These are phyloP conservation scores for Aspergillus sp. DNA, from an alignment of 2,329 filamentous ascomycete species.

Conservation along the genomic window DNA sequence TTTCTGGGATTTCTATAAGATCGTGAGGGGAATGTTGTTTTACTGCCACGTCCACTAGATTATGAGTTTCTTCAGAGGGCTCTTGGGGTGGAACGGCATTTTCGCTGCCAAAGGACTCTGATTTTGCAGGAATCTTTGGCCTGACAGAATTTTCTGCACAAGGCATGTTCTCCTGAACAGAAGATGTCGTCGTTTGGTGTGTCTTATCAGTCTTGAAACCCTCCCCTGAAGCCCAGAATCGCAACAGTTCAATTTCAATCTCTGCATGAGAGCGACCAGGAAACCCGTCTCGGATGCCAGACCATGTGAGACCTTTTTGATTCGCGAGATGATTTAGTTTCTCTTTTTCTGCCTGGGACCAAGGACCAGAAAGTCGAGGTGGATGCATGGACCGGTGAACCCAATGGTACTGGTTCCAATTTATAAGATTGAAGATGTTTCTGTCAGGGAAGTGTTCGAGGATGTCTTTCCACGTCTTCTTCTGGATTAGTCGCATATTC, in stretches of 20 bases:
- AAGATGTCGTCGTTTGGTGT: no score
- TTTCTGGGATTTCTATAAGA: no score
- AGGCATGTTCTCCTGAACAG: no score
- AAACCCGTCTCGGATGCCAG: constrained; percentile 20
- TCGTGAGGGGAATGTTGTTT: no score
- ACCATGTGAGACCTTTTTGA: constrained; percentile 25
- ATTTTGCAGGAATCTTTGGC: no score
- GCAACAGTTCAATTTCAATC: constrained; percentile 30
- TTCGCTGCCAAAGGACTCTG: no score
- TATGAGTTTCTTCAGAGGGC: no score
- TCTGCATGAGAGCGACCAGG: constrained; percentile 24
- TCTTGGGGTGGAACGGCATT: no score
- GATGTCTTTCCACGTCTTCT: constrained; percentile 26
- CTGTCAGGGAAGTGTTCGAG: constrained; percentile 21
- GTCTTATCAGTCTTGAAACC: constrained; percentile 3
- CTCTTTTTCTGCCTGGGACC: constrained; percentile 24
- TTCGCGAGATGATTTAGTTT: constrained; percentile 21
- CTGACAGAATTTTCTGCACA: no score
- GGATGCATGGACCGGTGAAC: constrained; percentile 19
- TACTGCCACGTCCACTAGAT: no score
- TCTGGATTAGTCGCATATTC: constrained; percentile 22
- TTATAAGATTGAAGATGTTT: constrained; percentile 13
- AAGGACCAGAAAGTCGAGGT: constrained; percentile 20
- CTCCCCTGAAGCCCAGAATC: constrained; percentile 23
- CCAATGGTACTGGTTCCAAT: constrained; percentile 28